Percentiles rank a stretch among this genome's conserved stretches.
Evolutionary conservation across 768 basidiomycete species (phyloP).

Genomic region (Kwoniella bestiolae): DNA sequence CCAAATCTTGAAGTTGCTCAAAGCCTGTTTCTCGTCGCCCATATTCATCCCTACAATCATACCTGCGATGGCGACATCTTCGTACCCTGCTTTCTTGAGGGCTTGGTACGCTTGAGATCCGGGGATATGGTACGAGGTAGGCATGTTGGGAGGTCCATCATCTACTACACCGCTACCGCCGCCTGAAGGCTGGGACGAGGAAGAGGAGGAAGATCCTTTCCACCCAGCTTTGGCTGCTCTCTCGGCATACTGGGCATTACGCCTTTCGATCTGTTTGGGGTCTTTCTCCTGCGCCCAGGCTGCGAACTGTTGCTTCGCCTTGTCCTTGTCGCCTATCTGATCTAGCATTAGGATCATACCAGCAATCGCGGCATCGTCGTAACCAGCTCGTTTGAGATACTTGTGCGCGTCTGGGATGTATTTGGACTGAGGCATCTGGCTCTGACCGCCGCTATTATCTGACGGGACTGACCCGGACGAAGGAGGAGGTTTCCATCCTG

Average conservation of each 20-base stretch:
- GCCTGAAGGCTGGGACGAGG: too few species aligned
- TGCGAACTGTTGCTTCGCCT: conserved; percentile 4
- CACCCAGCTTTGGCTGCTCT: conserved; percentile 8
- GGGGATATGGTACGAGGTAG: background rate
- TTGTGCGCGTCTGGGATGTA: conserved; percentile 1
- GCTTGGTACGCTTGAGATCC: background rate
- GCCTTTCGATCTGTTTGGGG: conserved; percentile 2
- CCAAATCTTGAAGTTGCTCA: conserved; percentile 2
- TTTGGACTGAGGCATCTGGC: conserved; percentile 1
- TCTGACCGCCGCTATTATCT: background rate
- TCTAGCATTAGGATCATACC: conserved; percentile 19
- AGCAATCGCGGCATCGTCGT: conserved; percentile 19
- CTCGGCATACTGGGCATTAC: conserved; percentile 20
- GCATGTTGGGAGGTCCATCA: conserved; percentile 15
- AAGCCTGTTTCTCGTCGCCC: background rate
- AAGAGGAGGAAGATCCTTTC: background rate
- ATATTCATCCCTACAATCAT: conserved; percentile 3
- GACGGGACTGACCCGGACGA: background rate
- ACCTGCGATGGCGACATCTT: conserved; percentile 7
- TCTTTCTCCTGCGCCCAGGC: conserved; percentile 17
- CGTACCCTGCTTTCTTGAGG: conserved; percentile 10
- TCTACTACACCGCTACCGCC: background rate
- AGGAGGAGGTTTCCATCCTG: conserved; percentile 1
- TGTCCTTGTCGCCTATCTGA: conserved; percentile 6
- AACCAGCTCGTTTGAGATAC: conserved; percentile 6